Conservation (phyloP, 192 early-diverging fungal genomes). For the Geranomyces variabilis region DNA sequence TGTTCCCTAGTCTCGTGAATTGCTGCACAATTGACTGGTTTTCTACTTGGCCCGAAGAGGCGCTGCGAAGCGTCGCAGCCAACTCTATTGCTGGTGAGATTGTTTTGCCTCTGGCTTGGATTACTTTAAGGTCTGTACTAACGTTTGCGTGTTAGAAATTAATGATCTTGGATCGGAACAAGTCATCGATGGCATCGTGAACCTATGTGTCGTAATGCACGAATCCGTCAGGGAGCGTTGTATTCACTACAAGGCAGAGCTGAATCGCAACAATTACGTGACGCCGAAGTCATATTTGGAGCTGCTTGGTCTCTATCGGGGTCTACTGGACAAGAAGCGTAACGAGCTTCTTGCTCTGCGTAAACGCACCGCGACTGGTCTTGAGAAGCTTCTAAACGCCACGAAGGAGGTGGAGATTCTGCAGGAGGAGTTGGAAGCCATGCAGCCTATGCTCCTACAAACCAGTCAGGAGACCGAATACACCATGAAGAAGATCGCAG, state of each 20-base stretch:
- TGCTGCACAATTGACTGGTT: conserved; percentile 74
- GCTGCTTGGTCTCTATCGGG: conserved; percentile 59
- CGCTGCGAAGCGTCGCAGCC: conserved; percentile 58
- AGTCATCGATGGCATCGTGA: conserved; percentile 62
- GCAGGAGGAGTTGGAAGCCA: conserved; percentile 65
- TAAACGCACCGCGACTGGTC: conserved; percentile 60
- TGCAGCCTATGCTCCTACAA: conserved; percentile 68
- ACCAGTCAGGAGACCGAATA: conserved; percentile 65
- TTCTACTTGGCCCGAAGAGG: conserved; percentile 69
- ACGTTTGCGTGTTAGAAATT: conserved; percentile 42
- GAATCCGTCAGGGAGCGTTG: conserved; percentile 58
- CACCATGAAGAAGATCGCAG: conserved; percentile 66
- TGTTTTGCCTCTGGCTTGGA: not conserved
- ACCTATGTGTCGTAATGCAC: conserved; percentile 63
- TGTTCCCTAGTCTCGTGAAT: conserved; percentile 67
- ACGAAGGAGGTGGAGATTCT: conserved; percentile 66
- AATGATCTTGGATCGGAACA: conserved; percentile 59
- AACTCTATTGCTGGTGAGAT: conserved; percentile 44
- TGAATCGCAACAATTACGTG: conserved; percentile 66
- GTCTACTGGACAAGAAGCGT: conserved; percentile 61
- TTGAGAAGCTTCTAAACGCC: conserved; percentile 62
- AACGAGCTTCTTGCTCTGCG: conserved; percentile 55
- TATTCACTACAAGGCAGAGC: conserved; percentile 56
- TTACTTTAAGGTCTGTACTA: not conserved
- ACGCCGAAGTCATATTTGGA: conserved; percentile 69